phyloP scores from a whole-genome alignment of 345 rosid species.

The Aquilaria sinensis region DNA sequence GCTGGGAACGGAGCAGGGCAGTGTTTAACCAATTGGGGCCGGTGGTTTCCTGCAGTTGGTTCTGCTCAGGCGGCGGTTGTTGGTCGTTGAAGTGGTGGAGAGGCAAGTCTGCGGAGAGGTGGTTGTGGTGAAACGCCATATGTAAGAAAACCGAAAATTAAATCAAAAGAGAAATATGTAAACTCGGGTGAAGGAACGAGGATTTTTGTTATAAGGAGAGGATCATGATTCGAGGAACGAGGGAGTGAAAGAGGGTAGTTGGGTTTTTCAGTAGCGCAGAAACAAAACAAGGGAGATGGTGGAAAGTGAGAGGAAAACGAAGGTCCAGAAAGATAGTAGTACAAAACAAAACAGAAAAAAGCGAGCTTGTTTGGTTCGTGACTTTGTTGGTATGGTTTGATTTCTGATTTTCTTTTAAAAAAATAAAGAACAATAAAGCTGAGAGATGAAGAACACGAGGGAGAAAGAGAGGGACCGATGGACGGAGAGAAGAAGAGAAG shows the following conservation, averaged over 20 bases:
- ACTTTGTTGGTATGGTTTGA: no score
- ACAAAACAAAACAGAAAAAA: no score
- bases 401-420: no score
- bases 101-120: conserved; percentile 65
- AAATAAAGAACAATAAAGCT: no score
- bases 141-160: no score
- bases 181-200: no score
- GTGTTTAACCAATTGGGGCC: conserved; percentile 89
- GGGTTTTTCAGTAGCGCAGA: no score
- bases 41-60: conserved; percentile 32
- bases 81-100: conserved; percentile 72
- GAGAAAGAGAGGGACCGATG: conserved; percentile 1
- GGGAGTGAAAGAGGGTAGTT: background rate
- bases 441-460: background rate
- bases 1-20: conserved; percentile 69
- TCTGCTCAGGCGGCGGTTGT: conserved; percentile 32
- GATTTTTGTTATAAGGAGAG: conserved; percentile 16
- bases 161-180: no score
- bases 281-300: no score
- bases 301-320: no score
- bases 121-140: conserved; percentile 86
- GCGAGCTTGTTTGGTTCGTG: no score
- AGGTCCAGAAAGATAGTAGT: background rate
- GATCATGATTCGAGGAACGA: conserved; percentile 20
- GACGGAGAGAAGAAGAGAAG: background rate